Conservation (phyloP, 441 rosid genomes). For the Biscutella laevigata region DNA sequence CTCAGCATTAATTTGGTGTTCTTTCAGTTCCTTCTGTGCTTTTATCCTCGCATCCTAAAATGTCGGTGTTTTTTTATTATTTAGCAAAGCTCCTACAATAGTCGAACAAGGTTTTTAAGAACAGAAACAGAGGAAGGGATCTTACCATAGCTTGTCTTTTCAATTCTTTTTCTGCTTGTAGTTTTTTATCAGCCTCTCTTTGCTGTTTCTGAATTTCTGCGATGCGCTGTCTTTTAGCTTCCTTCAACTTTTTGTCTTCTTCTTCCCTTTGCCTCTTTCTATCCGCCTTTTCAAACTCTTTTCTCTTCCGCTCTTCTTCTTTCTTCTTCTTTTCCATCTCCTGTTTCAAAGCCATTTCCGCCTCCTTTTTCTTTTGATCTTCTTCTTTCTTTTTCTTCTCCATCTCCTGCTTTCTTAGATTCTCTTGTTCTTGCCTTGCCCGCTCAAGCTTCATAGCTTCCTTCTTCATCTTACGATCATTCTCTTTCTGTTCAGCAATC, state of each 20-base stretch:
- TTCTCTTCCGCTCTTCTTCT: conserved; percentile 55
- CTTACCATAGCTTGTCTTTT: conserved; percentile 42
- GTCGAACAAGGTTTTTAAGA: neutral
- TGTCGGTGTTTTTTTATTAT: neutral
- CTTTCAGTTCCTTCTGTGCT: conserved; percentile 33
- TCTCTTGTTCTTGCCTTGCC: conserved; percentile 62
- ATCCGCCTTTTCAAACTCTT: conserved; percentile 49
- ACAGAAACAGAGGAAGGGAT: conserved; percentile 10
- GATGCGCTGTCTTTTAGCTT: conserved; percentile 57
- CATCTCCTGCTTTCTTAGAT: conserved; percentile 48
- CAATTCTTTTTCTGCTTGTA: conserved; percentile 35
- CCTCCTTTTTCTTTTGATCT: conserved; percentile 68
- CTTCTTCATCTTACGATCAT: conserved; percentile 74
- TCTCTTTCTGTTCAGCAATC: conserved; percentile 74
- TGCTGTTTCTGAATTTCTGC: conserved; percentile 51
- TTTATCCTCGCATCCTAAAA: conserved; percentile 34
- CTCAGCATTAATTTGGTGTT: conserved; percentile 24
- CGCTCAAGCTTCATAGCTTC: conserved; percentile 77
- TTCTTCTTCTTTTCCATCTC: conserved; percentile 69
- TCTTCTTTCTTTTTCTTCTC: conserved; percentile 73
- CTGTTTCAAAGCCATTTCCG: conserved; percentile 47
- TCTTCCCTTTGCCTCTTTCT: conserved; percentile 46
- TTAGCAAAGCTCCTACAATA: conserved; percentile 1
- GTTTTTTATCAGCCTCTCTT: conserved; percentile 39
- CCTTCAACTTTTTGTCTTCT: conserved; percentile 36